A percentile compares a stretch with the other conserved stretches of the same genome.
These are phyloP conservation scores for Hirschfeldia incana DNA, from an alignment of 345 rosid genomes.

Conservation along the genomic window DNA sequence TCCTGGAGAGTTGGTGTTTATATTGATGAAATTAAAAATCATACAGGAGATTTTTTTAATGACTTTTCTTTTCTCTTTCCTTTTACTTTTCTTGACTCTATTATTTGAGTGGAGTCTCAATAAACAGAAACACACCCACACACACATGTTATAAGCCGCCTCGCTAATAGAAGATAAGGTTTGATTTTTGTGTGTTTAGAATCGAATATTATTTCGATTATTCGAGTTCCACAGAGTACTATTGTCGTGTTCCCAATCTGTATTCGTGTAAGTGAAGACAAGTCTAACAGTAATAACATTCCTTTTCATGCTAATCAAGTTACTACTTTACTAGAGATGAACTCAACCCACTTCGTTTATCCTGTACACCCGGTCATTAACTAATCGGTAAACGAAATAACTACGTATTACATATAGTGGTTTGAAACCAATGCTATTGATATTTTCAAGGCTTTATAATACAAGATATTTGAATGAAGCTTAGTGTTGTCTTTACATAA, in stretches of 20 bases:
- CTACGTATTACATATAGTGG: not conserved
- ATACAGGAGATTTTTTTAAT: not conserved
- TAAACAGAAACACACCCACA: not conserved
- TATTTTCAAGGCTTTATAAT: not conserved
- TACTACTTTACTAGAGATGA: not conserved
- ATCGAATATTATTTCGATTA: not conserved
- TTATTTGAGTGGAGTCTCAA: conserved; percentile 21
- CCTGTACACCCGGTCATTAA: not conserved
- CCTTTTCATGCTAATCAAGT: not conserved
- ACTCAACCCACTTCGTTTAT: conserved; percentile 7
- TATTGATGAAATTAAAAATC: conserved; percentile 18
- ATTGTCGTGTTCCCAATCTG: conserved; percentile 22
- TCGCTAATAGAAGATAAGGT: conserved; percentile 26
- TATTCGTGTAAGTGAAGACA: not conserved
- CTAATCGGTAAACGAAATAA: not conserved
- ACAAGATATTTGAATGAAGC: not conserved
- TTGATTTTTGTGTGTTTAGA: not conserved
- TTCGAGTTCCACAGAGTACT: conserved; percentile 12
- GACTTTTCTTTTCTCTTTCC: not conserved
- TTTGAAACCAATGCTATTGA: not conserved
- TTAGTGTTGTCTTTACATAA: not conserved
- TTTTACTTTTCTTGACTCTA: conserved; percentile 26
- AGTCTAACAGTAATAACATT: not conserved
- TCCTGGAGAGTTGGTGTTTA: conserved; percentile 25
- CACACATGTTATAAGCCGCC: conserved; percentile 17